phyloP scores from a whole-genome alignment of 2,329 filamentous ascomycete genomes.

The Aspergillus amoenus region DNA sequence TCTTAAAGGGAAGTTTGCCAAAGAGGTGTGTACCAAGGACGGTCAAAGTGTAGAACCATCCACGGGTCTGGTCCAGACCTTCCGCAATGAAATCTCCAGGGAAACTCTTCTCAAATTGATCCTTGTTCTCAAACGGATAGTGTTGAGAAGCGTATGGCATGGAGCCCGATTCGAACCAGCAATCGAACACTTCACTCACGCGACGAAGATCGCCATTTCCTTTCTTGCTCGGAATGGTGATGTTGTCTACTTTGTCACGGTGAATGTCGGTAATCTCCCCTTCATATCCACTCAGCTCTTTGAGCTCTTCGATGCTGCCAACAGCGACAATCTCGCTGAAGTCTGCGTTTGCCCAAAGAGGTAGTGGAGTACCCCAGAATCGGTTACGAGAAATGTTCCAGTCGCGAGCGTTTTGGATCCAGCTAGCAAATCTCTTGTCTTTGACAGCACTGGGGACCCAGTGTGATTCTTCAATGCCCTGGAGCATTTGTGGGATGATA shows the following conservation, averaged over 20 bases:
- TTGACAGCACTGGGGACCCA: slow-evolving; percentile 93
- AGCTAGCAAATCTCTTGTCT: slow-evolving; percentile 84
- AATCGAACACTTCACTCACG: slow-evolving; percentile 89
- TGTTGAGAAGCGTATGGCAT: slow-evolving; percentile 93
- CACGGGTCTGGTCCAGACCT: slow-evolving; percentile 87
- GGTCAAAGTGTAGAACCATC: slow-evolving; percentile 94
- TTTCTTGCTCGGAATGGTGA: slow-evolving; percentile 87
- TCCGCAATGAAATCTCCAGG: slow-evolving; percentile 94
- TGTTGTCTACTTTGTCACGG: slow-evolving; percentile 87
- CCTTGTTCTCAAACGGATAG: slow-evolving; percentile 87
- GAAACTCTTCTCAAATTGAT: slow-evolving; percentile 76
- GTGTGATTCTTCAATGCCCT: slow-evolving; percentile 83
- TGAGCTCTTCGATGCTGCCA: slow-evolving; percentile 80
- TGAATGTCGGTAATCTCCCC: slow-evolving; percentile 84
- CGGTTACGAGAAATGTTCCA: slow-evolving; percentile 95
- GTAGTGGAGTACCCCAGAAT: slow-evolving; percentile 93
- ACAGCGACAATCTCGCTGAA: slow-evolving; percentile 82
- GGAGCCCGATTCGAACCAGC: slow-evolving; percentile 94
- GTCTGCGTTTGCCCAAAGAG: slow-evolving; percentile 89
- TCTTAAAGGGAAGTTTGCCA: slow-evolving; percentile 82
- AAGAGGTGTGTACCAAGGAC: slow-evolving; percentile 88
- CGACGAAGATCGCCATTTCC: slow-evolving; percentile 81
- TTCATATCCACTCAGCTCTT: slow-evolving; percentile 79
- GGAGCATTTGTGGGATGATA: slow-evolving; percentile 83
- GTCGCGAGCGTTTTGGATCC: slow-evolving; percentile 87